These are phyloP conservation scores for Gossypium raimondii DNA, from an alignment of 345 rosid genomes.

Conservation along the genomic window DNA sequence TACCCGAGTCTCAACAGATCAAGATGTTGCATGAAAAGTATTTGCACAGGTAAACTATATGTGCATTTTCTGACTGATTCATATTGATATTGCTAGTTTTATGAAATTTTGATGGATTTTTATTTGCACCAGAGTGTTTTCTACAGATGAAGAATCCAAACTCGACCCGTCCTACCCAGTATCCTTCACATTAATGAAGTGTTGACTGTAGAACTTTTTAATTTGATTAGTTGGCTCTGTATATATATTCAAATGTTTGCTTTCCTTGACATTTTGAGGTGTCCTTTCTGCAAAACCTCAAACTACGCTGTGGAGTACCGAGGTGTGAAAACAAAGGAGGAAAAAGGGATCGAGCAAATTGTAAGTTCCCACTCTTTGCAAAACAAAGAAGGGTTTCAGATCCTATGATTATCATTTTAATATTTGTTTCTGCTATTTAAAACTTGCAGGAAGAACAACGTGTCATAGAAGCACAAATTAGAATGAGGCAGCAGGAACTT, in stretches of 20 bases:
- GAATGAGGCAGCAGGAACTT: slow-evolving; percentile 84
- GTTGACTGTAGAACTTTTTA: not conserved
- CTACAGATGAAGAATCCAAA: slow-evolving; percentile 98
- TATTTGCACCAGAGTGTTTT: slow-evolving; percentile 74
- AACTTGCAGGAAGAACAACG: slow-evolving; percentile 84
- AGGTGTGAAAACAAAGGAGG: slow-evolving; percentile 91
- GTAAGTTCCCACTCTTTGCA: slow-evolving; percentile 39
- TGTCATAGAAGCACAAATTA: slow-evolving; percentile 93
- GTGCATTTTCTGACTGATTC: slow-evolving; percentile 3
- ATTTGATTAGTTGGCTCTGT: not conserved
- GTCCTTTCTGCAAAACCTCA: slow-evolving; percentile 95
- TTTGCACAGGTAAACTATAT: slow-evolving; percentile 73
- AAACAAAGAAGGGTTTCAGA: not conserved
- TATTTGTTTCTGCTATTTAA: not conserved
- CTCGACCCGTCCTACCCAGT: slow-evolving; percentile 91
- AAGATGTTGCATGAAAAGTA: slow-evolving; percentile 90
- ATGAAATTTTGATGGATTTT: slow-evolving; percentile 16
- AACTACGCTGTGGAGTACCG: slow-evolving; percentile 95
- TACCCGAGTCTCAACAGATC: slow-evolving; percentile 97
- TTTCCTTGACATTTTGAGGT: slow-evolving; percentile 62
- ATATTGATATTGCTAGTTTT: not conserved
- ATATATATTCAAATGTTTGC: not conserved
- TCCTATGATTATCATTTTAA: not conserved
- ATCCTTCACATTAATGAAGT: slow-evolving; percentile 49
- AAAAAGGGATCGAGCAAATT: slow-evolving; percentile 90